These are phyloP conservation scores for Cardamine occulta DNA, from an alignment of 345 rosid genomes.

Conservation along the genomic window DNA sequence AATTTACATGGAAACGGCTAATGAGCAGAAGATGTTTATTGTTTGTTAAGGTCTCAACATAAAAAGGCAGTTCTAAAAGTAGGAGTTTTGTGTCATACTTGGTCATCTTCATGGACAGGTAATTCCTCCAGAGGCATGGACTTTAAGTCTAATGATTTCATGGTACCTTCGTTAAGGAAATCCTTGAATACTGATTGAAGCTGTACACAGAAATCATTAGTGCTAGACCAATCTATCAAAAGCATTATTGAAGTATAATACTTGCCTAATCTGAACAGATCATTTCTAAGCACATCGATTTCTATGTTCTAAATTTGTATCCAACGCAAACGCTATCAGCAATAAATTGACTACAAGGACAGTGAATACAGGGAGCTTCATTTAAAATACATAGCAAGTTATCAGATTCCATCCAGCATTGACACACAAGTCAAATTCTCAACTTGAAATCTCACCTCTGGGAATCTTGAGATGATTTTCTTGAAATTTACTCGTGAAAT, in stretches of 20 bases:
- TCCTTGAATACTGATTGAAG: constrained; percentile 52
- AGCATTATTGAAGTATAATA: not conserved
- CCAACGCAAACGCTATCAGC: not conserved
- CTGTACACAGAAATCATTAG: constrained; percentile 44
- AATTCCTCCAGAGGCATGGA: constrained; percentile 51
- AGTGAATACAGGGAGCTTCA: not conserved
- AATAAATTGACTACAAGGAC: not conserved
- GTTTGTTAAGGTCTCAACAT: constrained; percentile 7
- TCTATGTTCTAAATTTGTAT: not conserved
- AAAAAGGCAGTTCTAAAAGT: not conserved
- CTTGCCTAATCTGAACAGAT: constrained; percentile 5
- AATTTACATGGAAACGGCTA: constrained; percentile 10
- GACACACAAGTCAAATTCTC: not conserved
- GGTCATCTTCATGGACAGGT: constrained; percentile 44
- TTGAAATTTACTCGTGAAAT: constrained; percentile 52
- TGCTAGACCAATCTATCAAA: constrained; percentile 23
- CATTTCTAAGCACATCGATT: not conserved
- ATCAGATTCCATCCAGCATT: constrained; percentile 8
- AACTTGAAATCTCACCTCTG: constrained; percentile 56
- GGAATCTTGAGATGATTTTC: constrained; percentile 57
- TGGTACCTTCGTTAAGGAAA: constrained; percentile 43
- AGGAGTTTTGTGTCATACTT: constrained; percentile 44
- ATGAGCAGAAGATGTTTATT: constrained; percentile 7
- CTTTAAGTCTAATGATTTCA: constrained; percentile 37
- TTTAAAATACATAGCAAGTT: not conserved